These are phyloP conservation scores for Colletotrichum gigasporum DNA, from an alignment of 2,329 filamentous ascomycete genomes.

Conservation along the genomic window DNA sequence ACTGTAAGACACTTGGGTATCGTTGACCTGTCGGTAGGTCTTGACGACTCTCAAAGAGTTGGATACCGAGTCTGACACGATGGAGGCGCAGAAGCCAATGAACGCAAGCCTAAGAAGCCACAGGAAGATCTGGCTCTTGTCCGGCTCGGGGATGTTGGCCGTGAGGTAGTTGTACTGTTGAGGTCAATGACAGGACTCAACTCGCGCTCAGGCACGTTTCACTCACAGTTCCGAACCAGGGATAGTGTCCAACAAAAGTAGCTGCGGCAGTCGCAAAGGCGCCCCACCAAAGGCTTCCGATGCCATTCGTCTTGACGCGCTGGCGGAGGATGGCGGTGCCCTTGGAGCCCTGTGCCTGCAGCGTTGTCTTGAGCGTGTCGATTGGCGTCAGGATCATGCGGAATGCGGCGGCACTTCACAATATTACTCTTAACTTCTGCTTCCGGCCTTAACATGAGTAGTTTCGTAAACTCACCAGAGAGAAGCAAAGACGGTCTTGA, in stretches of 20 bases:
- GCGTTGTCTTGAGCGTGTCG: constrained; percentile 60
- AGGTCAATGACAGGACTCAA: constrained; percentile 9
- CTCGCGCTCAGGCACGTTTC: neutral
- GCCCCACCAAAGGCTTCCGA: constrained; percentile 60
- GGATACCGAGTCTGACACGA: constrained; percentile 56
- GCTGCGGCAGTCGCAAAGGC: constrained; percentile 58
- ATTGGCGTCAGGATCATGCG: constrained; percentile 58
- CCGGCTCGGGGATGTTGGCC: constrained; percentile 49
- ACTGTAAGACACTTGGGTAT: constrained; percentile 57
- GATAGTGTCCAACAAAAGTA: constrained; percentile 59
- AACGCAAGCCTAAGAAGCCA: constrained; percentile 55
- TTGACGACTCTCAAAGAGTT: constrained; percentile 59
- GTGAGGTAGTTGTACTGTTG: constrained; percentile 53
- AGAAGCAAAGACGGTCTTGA: constrained; percentile 58
- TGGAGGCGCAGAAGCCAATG: constrained; percentile 54
- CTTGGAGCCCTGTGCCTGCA: constrained; percentile 55
- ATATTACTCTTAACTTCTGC: too few species aligned
- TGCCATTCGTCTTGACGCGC: constrained; percentile 52
- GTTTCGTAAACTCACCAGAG: constrained; percentile 43
- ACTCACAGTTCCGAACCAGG: constrained; percentile 58
- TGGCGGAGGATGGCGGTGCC: constrained; percentile 53
- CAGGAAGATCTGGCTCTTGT: constrained; percentile 47
- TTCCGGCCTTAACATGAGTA: fast-evolving
- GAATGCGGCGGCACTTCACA: constrained; percentile 52
- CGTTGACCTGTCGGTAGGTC: constrained; percentile 60